Evolutionary conservation across 2,329 filamentous ascomycete genomes (phyloP), one percentile per base, ranked within the genome.

Genomic region (Trichoderma sp.): DNA sequence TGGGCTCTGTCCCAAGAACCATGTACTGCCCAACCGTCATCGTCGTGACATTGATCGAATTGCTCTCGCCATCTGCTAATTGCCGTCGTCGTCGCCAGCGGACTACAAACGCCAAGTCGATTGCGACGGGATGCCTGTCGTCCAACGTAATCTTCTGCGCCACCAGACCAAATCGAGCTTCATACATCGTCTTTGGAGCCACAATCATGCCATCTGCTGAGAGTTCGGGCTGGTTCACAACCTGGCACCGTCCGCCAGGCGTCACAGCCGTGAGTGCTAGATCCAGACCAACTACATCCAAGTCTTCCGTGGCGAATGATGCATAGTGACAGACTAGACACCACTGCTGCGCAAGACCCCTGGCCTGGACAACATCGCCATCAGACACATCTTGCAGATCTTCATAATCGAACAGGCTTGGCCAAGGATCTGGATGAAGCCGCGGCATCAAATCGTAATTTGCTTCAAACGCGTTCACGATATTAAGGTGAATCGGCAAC

Each of bases 391-490:
- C 82, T 27, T 83, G 82, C 3, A 90, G 80, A 16, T 85, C 85
- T 27, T 91, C 88, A 21, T 89, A 86, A 71, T 91, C 88, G 83
- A 98, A 99, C 79, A 97, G 92, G 82, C 93, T 95, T 1, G 97
- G 95, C 96, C 97, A 99, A 3, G 91, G 88, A 66, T 93, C 92
- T 0, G 89, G 84, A 82, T 98, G 93, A 4, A 98, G 87, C 11
- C 93, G 90, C 12, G 97, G 95, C 14, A 92, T 88, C 77, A 98
- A 91, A 77, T 97, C 94, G 83, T 97, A 98, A 80, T 94, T 97
- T 18, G 95, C 94, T 84, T 98, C 95, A 80, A 99, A 98, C 0
- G 96, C 95, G 67, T 91, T 92, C 72, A 94, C 91, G 74, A 98
- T 89, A 50, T 91, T 89, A 6, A 98, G 83, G 71, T 93, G 91